These are phyloP conservation scores for Rhodotorula toruloides DNA, from an alignment of 768 basidiomycete genomes.

Conservation along the genomic window DNA sequence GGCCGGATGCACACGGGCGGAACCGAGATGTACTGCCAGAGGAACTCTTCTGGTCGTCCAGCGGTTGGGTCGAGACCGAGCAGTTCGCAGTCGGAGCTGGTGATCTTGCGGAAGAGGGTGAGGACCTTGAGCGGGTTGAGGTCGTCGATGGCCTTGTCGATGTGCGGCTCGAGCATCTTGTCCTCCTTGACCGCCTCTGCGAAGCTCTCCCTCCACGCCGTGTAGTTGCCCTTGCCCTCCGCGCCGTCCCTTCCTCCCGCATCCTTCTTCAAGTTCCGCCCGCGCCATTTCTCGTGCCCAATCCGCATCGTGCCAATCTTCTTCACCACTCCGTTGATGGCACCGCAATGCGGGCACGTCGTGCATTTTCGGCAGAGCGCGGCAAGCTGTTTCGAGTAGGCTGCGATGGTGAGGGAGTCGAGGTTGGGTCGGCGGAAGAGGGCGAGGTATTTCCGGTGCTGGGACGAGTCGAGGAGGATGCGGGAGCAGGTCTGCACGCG, in stretches of 20 bases:
- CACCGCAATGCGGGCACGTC: slow-evolving; percentile 86
- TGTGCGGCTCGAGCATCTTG: slow-evolving; percentile 74
- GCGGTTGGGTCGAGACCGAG: slow-evolving; percentile 80
- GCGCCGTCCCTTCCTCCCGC: slow-evolving; percentile 73
- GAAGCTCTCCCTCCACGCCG: slow-evolving; percentile 55
- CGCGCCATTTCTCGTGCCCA: slow-evolving; percentile 93
- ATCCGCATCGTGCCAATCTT: slow-evolving; percentile 92
- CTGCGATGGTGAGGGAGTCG: slow-evolving; percentile 84
- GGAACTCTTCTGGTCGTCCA: slow-evolving; percentile 91
- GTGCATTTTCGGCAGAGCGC: slow-evolving; percentile 79
- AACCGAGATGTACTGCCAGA: slow-evolving; percentile 98
- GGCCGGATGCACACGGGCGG: slow-evolving; percentile 97
- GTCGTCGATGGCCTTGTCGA: slow-evolving; percentile 88
- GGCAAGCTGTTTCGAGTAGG: slow-evolving; percentile 77
- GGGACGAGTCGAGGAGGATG: slow-evolving; percentile 78
- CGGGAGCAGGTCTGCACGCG: slow-evolving; percentile 68
- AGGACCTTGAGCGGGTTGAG: slow-evolving; percentile 89
- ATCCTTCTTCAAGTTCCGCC: slow-evolving; percentile 83
- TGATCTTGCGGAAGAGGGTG: slow-evolving; percentile 84
- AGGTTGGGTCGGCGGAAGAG: slow-evolving; percentile 85
- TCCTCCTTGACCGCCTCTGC: slow-evolving; percentile 73
- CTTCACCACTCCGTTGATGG: slow-evolving; percentile 92
- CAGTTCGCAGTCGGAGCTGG: slow-evolving; percentile 93
- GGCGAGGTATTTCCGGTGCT: slow-evolving; percentile 74
- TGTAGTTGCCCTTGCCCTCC: slow-evolving; percentile 36